Evolutionary conservation across 2,329 filamentous ascomycete genomes (phyloP).

Genomic region (Sclerotinia trifoliorum): DNA sequence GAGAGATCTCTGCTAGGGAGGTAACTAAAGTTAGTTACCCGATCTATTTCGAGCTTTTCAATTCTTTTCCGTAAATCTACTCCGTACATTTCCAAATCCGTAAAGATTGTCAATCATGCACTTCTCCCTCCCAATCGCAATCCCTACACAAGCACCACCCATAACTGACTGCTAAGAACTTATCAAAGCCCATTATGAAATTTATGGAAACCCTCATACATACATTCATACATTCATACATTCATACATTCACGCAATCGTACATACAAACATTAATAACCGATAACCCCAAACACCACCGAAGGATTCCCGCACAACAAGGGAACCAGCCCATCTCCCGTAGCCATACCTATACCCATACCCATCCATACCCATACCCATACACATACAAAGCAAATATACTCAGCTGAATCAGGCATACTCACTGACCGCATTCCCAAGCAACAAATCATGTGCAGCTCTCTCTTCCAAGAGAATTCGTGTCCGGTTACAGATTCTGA

Average conservation of each 20-base stretch:
- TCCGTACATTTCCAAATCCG: background rate
- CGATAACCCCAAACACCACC: background rate
- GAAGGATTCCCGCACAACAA: background rate
- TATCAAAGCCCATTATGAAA: background rate
- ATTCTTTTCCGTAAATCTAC: background rate
- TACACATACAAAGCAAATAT: background rate
- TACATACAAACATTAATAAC: background rate
- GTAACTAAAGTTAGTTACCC: background rate
- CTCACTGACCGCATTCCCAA: background rate
- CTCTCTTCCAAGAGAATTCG: background rate
- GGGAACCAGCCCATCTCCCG: background rate
- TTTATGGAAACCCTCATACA: background rate
- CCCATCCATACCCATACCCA: no score
- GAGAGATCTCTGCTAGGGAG: background rate
- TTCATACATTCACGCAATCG: background rate
- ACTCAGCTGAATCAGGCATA: slow-evolving; percentile 2
- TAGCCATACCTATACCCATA: background rate
- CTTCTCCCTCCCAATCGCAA: background rate
- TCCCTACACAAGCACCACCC: no score
- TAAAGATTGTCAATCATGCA: background rate
- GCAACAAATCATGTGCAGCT: background rate
- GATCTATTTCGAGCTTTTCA: background rate
- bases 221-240: background rate
- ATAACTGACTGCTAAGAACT: background rate
- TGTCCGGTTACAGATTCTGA: background rate